Base-by-base conservation (phyloP, 306 rosid species). In the Trifolium subterraneum region DNA sequence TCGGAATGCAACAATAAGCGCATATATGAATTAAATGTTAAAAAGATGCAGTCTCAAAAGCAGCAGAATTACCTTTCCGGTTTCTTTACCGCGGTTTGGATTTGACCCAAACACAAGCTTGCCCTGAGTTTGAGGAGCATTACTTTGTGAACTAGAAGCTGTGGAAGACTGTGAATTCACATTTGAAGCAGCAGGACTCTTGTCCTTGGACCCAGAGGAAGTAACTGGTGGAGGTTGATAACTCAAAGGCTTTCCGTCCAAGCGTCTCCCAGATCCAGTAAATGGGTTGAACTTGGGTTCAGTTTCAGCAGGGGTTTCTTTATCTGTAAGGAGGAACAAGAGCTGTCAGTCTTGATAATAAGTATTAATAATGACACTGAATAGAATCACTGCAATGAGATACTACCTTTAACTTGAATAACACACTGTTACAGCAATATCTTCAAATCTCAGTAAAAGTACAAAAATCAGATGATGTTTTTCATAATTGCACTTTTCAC, bases 21-120 rank as follows among this genome's bases (percentile, higher is more conserved):
- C 33, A 36, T n/a, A n/a, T n/a, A n/a, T 33, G 25, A 67, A 12
- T 41, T 36, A 58, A 56, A 42, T 7, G 58, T 64, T 36, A 54
- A 15, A 35, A 55, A 62, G 31, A 56, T 61, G 71, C n/a, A 27
- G 31, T 27, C 31, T 27, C 31, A 3, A 4, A 4, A 27, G 31
- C 31, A 27, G 31, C 31, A 27, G 31, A 27, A 72, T 68, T 73
- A 94, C 99, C 96, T 90, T 90, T 55, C 58, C 82, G 3, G 85
- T 69, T 60, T 83, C 96, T 79, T 86, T 91, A 20, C 72, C 15
- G 15, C 89, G 94, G 81, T 71, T 86, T 12, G 82, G 87, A 80
- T 79, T 90, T 79, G 90, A 82, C 48, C 99, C 99, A 51, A 94
- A 94, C 39, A 94, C 99, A 51, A 94, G 93, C 87, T 94, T 94